Base-by-base conservation (phyloP, 306 rosid genomes). In the Pyrus bretschneideri region DNA sequence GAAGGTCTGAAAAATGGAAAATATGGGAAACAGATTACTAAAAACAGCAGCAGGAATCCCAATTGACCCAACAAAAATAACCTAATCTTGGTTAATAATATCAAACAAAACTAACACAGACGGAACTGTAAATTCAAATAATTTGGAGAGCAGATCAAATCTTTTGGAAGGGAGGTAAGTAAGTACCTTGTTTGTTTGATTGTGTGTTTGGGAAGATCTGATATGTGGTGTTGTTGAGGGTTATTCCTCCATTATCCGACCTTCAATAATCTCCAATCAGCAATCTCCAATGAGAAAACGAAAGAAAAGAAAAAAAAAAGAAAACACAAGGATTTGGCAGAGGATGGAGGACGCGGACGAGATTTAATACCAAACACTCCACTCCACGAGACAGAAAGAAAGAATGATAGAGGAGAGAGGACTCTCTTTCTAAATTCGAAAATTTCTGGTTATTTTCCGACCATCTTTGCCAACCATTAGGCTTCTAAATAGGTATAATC, bases 171-270 rank as follows among this genome's bases (percentile, higher is more conserved):
- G 19, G 54, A 46, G 52, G 27, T 3, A 57, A 55, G 60, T 9
- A 55, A 46, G 42, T 65, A 90, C 90, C 96, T 81, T 30, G 33
- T 31, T 52, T 30, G 12, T 40, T 42, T 49, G 54, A 4, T 49
- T 49, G 54, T 5, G 14, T 46, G 52, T 5, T 5, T 46, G 54
- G 19, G 54, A 18, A 49, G 86, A 87, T 89, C 83, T 68, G 80
- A 9, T 64, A 42, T 29, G 42, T 0, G 44, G 23, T n/a, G 11
- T 51, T 49, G 54, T 5, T 6, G 69, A 19, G 33, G n/a, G 66
- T 75, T 70, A 79, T 49, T 59, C 67, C 81, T 75, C 72, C 80
- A 65, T 57, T 22, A 25, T 49, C 54, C 54, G 21, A 49, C 17
- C 54, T 49, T 18, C 54, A 49, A 49, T 4, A 17, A 49, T 40